Conservation (phyloP, 208 protist species). For the Leishmania tarentolae region DNA sequence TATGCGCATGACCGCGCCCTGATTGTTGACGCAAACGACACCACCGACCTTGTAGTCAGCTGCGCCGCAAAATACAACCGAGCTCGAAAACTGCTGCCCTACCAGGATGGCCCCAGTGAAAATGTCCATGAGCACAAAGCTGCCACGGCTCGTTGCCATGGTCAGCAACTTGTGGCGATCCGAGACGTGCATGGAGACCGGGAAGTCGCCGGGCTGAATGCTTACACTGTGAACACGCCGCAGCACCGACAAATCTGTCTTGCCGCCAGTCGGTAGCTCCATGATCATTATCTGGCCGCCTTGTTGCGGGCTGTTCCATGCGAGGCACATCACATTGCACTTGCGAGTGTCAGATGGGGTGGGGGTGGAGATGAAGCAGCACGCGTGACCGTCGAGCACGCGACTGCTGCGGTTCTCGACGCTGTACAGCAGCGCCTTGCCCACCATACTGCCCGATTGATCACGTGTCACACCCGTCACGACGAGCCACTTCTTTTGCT, state of each 20-base stretch:
- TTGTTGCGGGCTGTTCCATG: constrained; percentile 84
- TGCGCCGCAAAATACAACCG: constrained; percentile 97
- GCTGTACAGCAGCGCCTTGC: constrained; percentile 97
- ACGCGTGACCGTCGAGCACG: constrained; percentile 97
- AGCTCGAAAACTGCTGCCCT: constrained; percentile 95
- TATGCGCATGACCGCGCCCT: constrained; percentile 93
- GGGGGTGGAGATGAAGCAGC: constrained; percentile 90
- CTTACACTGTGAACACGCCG: constrained; percentile 60
- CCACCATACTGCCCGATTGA: constrained; percentile 84
- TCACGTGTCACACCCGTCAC: constrained; percentile 94
- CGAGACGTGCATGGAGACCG: constrained; percentile 96
- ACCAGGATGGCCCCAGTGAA: constrained; percentile 94
- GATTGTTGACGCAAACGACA: constrained; percentile 96
- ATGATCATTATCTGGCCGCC: constrained; percentile 91
- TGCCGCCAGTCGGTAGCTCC: constrained; percentile 84
- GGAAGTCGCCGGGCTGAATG: constrained; percentile 96
- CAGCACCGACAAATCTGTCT: constrained; percentile 74
- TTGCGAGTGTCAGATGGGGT: constrained; percentile 67
- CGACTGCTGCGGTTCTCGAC: constrained; percentile 95
- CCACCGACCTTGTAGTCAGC: constrained; percentile 87
- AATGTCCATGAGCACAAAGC: constrained; percentile 95
- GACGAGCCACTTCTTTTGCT: constrained; percentile 95
- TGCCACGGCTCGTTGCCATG: constrained; percentile 97
- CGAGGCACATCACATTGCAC: constrained; percentile 96
- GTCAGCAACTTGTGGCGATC: constrained; percentile 97